Conservation (phyloP, 2,329 filamentous ascomycete species). For the Alternaria dauci region DNA sequence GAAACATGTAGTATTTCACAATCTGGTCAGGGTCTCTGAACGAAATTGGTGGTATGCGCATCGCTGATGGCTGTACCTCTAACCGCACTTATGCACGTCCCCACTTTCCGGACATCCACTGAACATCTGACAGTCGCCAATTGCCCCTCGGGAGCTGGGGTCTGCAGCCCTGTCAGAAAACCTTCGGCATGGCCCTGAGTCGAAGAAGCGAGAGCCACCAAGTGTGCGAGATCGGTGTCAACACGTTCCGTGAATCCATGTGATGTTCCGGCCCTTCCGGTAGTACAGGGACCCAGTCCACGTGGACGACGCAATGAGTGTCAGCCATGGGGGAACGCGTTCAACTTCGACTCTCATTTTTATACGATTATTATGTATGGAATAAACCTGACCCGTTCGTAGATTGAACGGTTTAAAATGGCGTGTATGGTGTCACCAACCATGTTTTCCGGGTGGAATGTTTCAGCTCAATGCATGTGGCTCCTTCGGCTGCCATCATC, state of each 20-base stretch:
- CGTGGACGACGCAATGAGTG: not conserved
- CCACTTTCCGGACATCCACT: constrained; percentile 10
- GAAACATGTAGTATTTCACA: constrained; percentile 12
- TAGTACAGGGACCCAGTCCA: constrained; percentile 3
- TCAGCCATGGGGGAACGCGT: not conserved
- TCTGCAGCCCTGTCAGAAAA: constrained; percentile 8
- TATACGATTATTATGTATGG: not conserved
- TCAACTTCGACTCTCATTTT: not conserved
- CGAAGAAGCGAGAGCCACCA: constrained; percentile 1
- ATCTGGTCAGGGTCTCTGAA: constrained; percentile 3
- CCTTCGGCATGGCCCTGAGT: constrained; percentile 14
- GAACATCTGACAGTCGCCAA: constrained; percentile 11
- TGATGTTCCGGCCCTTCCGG: constrained; percentile 6
- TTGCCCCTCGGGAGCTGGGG: constrained; percentile 5
- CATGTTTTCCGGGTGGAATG: constrained; percentile 7
- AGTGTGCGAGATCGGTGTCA: constrained; percentile 12
- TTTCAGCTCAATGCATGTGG: constrained; percentile 8
- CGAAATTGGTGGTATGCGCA: constrained; percentile 8
- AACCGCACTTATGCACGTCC: constrained; percentile 12
- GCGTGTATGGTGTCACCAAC: constrained; percentile 10
- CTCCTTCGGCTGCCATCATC: constrained; percentile 2
- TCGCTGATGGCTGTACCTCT: constrained; percentile 6
- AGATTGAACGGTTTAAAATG: constrained; percentile 1
- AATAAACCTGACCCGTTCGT: not conserved
- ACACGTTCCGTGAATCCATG: constrained; percentile 5